Conservation (phyloP, 345 rosid species). For the Nephelium lappaceum region DNA sequence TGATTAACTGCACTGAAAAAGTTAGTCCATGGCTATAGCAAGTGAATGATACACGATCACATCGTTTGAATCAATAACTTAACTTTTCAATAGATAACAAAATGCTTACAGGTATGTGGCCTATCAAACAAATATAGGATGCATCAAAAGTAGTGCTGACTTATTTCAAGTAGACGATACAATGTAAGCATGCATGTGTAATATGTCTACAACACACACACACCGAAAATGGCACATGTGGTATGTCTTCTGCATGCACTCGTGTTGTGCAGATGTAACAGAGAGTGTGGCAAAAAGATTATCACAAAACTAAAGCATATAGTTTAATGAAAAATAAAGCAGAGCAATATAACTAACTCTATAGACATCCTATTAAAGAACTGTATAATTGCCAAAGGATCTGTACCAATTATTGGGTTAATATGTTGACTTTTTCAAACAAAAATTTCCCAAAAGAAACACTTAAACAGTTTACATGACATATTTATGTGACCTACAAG, state of each 20-base stretch:
- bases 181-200: neutral
- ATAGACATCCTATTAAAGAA: neutral
- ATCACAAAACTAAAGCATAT: neutral
- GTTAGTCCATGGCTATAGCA: neutral
- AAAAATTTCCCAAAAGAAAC: neutral
- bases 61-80: slow-evolving; percentile 1
- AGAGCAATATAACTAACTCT: neutral
- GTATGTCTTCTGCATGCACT: neutral
- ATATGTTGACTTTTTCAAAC: neutral
- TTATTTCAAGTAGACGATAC: neutral
- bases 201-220: neutral
- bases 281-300: neutral
- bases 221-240: neutral
- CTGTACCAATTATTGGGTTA: neutral
- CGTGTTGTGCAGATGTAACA: neutral
- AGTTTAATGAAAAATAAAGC: neutral
- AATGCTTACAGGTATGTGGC: neutral
- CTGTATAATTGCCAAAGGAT: neutral
- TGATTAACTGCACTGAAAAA: neutral
- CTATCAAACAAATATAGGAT: neutral
- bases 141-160: neutral
- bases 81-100: neutral
- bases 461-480: neutral
- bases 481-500: neutral
- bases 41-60: neutral